A percentile compares a stretch with the other conserved stretches of the same genome.
Evolutionary conservation across 2,329 filamentous ascomycete species (phyloP).

Genomic region (Microsporum canis): DNA sequence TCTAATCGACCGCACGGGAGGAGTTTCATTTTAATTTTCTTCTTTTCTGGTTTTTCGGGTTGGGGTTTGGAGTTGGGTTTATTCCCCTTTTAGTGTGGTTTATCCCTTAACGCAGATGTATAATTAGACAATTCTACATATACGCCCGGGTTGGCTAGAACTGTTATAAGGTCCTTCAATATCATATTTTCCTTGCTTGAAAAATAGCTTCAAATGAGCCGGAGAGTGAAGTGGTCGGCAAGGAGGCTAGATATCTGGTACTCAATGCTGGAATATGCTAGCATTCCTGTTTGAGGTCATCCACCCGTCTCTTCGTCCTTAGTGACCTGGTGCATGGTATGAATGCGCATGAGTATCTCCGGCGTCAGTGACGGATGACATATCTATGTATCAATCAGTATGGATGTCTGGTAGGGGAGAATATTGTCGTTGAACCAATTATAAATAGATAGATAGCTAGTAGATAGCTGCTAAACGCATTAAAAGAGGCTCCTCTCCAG

Average conservation of each 20-base stretch:
- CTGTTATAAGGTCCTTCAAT: no score
- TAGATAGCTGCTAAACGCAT: neutral
- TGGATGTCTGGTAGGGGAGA: neutral
- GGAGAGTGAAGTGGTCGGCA: no score
- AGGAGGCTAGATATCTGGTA: no score
- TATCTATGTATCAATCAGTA: neutral
- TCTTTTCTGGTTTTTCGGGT: neutral
- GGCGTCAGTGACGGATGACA: neutral
- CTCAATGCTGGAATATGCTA: no score
- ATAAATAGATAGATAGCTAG: neutral
- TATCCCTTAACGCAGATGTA: neutral
- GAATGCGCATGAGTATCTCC: no score
- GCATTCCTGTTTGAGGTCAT: no score
- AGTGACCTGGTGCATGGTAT: no score
- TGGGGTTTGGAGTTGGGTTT: neutral
- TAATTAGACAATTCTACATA: neutral
- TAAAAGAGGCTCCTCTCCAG: neutral
- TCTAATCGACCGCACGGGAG: neutral
- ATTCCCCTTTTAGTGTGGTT: neutral
- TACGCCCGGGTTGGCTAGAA: no score
- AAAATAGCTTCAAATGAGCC: no score
- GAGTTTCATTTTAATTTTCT: neutral
- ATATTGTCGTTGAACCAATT: neutral
- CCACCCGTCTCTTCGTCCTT: no score
- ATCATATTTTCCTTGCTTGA: no score